Conservation (phyloP, 2,329 filamentous ascomycete species). For the Verticillium klebahnii region DNA sequence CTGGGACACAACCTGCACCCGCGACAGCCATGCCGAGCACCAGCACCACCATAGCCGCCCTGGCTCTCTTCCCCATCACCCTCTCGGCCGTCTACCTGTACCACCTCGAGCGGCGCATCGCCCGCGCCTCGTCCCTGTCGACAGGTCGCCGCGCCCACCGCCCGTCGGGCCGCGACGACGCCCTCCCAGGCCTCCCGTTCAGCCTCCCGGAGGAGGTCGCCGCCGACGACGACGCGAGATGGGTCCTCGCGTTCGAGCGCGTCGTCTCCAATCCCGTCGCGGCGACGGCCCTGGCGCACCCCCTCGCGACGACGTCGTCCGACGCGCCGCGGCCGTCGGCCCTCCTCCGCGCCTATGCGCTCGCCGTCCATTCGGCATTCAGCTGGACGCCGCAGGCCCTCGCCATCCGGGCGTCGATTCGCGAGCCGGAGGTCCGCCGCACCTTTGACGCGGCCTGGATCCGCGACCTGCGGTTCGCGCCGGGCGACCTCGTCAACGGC, state of each 20-base stretch:
- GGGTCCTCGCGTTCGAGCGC: slow-evolving; percentile 23
- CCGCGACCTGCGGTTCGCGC: slow-evolving; percentile 13
- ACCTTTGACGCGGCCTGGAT: slow-evolving; percentile 22
- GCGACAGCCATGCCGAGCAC: background rate
- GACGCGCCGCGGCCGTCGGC: slow-evolving; percentile 6
- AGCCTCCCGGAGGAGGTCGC: slow-evolving; percentile 17
- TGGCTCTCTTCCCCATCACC: background rate
- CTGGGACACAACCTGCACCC: background rate
- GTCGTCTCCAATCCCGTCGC: slow-evolving; percentile 18
- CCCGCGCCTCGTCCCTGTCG: background rate
- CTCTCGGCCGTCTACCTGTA: background rate
- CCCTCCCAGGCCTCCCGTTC: background rate
- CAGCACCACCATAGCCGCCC: background rate
- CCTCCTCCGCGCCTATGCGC: slow-evolving; percentile 20
- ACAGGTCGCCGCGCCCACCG: background rate
- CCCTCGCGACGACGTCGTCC: slow-evolving; percentile 2
- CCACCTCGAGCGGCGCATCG: background rate
- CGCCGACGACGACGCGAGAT: slow-evolving; percentile 14
- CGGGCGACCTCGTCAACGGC: slow-evolving; percentile 25
- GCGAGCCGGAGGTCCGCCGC: slow-evolving; percentile 10
- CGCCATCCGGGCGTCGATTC: slow-evolving; percentile 18
- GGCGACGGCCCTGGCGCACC: background rate
- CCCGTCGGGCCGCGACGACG: background rate
- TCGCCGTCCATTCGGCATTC: slow-evolving; percentile 24
- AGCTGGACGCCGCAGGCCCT: slow-evolving; percentile 26